phyloP scores from a whole-genome alignment of 2,329 filamentous ascomycete genomes.

The Monosporascus sp. region DNA sequence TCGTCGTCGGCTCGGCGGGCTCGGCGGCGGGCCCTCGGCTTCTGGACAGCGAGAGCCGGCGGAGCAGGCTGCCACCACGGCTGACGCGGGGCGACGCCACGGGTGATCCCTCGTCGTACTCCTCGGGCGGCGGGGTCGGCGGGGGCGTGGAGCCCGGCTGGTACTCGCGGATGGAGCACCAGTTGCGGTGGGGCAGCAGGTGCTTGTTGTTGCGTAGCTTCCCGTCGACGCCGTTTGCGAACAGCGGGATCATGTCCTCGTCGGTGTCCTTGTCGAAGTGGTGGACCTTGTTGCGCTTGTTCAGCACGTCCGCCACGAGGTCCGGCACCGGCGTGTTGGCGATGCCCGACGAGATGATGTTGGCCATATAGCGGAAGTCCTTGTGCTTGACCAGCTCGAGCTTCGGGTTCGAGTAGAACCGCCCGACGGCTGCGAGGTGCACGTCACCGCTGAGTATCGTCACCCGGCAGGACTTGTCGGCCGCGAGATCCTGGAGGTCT shows the following conservation, averaged over 20 bases:
- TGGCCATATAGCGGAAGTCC: constrained; percentile 95
- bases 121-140: constrained; percentile 54
- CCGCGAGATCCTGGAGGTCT: constrained; percentile 87
- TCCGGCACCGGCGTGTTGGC: constrained; percentile 87
- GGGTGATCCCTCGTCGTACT: constrained; percentile 28
- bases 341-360: constrained; percentile 89
- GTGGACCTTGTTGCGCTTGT: constrained; percentile 82
- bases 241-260: constrained; percentile 94
- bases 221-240: constrained; percentile 81
- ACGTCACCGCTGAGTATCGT: constrained; percentile 94
- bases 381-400: constrained; percentile 74
- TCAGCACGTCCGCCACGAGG: constrained; percentile 83
- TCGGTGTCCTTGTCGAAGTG: constrained; percentile 74
- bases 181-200: constrained; percentile 84
- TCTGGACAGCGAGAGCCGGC: constrained; percentile 38
- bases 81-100: not conserved
- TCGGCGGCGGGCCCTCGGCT: constrained; percentile 30
- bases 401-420: constrained; percentile 91
- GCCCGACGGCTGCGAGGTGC: constrained; percentile 84
- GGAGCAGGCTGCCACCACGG: constrained; percentile 34
- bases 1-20: constrained; percentile 33
- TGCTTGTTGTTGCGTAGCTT: constrained; percentile 88
- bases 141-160: constrained; percentile 71
- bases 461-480: constrained; percentile 84
- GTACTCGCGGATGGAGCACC: constrained; percentile 89